Base-by-base conservation (phyloP, 2,329 filamentous ascomycete species). In the Fusarium citri region DNA sequence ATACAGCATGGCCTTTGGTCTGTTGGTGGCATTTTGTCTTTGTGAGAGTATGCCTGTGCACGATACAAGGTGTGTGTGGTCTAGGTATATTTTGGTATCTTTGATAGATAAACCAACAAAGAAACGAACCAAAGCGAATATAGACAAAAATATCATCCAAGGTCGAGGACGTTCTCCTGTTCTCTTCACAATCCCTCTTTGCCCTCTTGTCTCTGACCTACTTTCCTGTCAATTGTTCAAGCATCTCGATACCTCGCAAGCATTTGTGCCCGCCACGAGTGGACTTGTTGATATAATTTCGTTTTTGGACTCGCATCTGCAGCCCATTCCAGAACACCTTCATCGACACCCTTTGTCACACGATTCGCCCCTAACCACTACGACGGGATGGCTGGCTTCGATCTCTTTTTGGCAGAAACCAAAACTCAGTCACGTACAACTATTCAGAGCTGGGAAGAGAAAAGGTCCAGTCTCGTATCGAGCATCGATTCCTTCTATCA, bases 101-200 rank as follows among this genome's bases (percentile, higher is more conserved):
- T 37, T 37, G 34, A 37, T 37, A n/a, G 34, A 12, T n/a, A 4
- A 37, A 45, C 15, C 18, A 23, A 57, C 50, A 64, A 71, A 70
- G 63, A 31, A 64, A 41, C 40, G 20, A 22, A 14, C 51, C 53
- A 55, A 68, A 64, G 55, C 47, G 28, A 14, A 28, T 40, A 61
- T 51, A 71, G 43, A 61, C 45, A 71, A 71, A 60, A 67, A 15
- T 47, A 15, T 31, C 68, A 41, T 30, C 34, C 47, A 43, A 50
- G 20, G 40, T 57, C 28, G 11, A 40, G 20, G 30, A 10, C 16
- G 25, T 5, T 31, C 28, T 41, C 10, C 47, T 37, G 16, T n/a
- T 37, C 40, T 37, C 55, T 65, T 68, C 40, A 65, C 55, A 68
- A 64, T 49, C 28, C 25, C 22, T 28, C 25, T 20, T 9, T n/a